These are phyloP conservation scores for Neopestalotiopsis sp. DNA, from an alignment of 2,329 filamentous ascomycete genomes.

Conservation along the genomic window DNA sequence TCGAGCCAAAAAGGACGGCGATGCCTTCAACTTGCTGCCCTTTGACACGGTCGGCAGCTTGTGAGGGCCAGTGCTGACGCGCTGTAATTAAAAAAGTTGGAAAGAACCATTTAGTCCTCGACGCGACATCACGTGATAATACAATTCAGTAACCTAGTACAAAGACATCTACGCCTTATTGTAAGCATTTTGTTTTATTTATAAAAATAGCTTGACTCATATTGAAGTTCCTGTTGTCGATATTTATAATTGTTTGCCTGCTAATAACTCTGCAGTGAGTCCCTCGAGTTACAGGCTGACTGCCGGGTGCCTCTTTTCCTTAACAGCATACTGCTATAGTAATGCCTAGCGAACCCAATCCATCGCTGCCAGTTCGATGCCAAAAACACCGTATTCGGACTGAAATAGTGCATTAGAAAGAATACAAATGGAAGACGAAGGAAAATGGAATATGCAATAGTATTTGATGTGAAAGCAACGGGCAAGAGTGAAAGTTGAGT, in stretches of 20 bases:
- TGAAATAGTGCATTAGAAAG: slow-evolving; percentile 14
- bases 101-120: background rate
- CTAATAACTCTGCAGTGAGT: slow-evolving; percentile 37
- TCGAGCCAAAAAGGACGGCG: background rate
- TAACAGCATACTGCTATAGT: slow-evolving; percentile 24
- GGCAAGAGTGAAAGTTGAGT: too few species aligned
- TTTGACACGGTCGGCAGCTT: background rate
- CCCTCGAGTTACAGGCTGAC: too few species aligned
- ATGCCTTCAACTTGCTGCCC: background rate
- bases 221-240: slow-evolving; percentile 28
- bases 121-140: slow-evolving; percentile 18
- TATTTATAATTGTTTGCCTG: slow-evolving; percentile 30
- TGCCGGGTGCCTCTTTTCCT: too few species aligned
- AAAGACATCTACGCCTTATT: too few species aligned
- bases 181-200: too few species aligned
- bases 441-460: too few species aligned
- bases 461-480: too few species aligned
- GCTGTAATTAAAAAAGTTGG: background rate
- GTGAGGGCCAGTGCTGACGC: background rate
- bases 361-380: slow-evolving; percentile 20
- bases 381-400: slow-evolving; percentile 22
- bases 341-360: slow-evolving; percentile 33
- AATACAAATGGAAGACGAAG: too few species aligned
- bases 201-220: too few species aligned
- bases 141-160: background rate